Percentiles rank a stretch among this genome's conserved stretches.
Conservation (phyloP, 306 rosid genomes). For the Malus asiatica region DNA sequence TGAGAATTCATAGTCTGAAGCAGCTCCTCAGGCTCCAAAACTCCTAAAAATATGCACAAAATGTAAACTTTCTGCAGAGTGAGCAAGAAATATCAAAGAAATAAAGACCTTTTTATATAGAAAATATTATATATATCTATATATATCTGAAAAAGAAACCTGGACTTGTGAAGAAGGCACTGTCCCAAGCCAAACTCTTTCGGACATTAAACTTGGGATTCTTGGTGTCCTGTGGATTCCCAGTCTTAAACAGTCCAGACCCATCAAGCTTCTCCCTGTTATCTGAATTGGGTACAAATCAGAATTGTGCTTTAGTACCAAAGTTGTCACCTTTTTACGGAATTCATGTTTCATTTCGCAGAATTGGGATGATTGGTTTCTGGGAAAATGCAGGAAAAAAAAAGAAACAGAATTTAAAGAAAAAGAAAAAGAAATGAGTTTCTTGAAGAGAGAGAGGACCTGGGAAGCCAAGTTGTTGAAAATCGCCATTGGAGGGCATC, state of each 20-base stretch:
- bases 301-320: background rate
- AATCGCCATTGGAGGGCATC: background rate
- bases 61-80: background rate
- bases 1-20: slow-evolving; percentile 21
- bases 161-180: slow-evolving; percentile 55
- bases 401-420: background rate
- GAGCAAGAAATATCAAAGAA: background rate
- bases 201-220: slow-evolving; percentile 32
- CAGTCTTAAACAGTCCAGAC: slow-evolving; percentile 2
- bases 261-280: slow-evolving; percentile 45
- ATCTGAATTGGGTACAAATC: slow-evolving; percentile 12
- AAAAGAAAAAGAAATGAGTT: background rate
- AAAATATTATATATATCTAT: background rate
- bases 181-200: slow-evolving; percentile 73
- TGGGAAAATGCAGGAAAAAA: background rate
- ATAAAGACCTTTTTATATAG: background rate
- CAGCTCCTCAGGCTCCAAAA: slow-evolving; percentile 57
- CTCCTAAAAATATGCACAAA: slow-evolving; percentile 31
- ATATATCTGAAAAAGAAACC: slow-evolving; percentile 24
- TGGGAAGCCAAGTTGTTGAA: background rate
- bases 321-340: background rate
- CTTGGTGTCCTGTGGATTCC: slow-evolving; percentile 9
- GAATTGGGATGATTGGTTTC: background rate
- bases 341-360: background rate
- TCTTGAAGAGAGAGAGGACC: background rate